phyloP scores from a whole-genome alignment of 1,284 basidiomycete genomes.

The Apiotrichum siamense region DNA sequence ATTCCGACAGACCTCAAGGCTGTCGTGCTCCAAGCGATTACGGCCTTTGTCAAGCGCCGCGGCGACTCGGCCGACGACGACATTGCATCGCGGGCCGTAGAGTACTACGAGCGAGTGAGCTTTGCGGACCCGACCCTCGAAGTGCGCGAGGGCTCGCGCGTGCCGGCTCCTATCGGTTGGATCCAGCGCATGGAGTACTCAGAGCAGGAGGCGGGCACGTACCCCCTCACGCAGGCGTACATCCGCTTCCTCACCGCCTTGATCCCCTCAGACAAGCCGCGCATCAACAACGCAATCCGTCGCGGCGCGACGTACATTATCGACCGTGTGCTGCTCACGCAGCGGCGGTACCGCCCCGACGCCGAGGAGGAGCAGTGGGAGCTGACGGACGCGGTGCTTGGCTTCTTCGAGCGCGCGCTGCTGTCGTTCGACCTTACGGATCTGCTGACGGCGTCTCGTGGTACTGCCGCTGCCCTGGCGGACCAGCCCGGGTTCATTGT shows the following conservation, averaged over 20 bases:
- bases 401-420: conserved; percentile 76
- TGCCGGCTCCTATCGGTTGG: conserved; percentile 38
- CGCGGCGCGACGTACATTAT: conserved; percentile 66
- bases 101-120: conserved; percentile 62
- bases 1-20: conserved; percentile 87
- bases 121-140: conserved; percentile 49
- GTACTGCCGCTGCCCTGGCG: conserved; percentile 30
- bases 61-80: conserved; percentile 61
- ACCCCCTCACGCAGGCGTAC: conserved; percentile 84
- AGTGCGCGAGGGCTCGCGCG: conserved; percentile 23
- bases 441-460: conserved; percentile 29
- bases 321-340: conserved; percentile 69
- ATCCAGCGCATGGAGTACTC: conserved; percentile 59
- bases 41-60: conserved; percentile 75
- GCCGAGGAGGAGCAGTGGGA: conserved; percentile 81
- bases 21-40: conserved; percentile 71
- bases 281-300: conserved; percentile 54
- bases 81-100: conserved; percentile 63
- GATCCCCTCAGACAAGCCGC: conserved; percentile 50
- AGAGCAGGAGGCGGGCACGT: conserved; percentile 69
- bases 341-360: conserved; percentile 58
- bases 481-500: conserved; percentile 85
- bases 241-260: conserved; percentile 74
- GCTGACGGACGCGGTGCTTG: conserved; percentile 75
- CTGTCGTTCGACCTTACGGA: conserved; percentile 70